phyloP scores from a whole-genome alignment of 2,329 filamentous ascomycete species.

The Aspergillus cejpii region DNA sequence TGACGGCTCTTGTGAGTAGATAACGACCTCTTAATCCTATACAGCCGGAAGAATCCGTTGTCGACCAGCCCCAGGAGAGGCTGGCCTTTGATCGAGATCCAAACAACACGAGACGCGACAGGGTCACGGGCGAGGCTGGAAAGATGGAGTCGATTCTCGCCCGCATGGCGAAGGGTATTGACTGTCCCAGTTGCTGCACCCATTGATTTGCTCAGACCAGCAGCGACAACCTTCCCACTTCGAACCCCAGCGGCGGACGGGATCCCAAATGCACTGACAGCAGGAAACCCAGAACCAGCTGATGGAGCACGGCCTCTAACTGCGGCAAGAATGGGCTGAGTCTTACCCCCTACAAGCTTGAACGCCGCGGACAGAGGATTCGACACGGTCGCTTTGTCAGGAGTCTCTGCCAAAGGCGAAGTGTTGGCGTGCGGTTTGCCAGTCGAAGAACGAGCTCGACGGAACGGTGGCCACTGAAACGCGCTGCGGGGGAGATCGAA shows the following conservation, averaged over 20 bases:
- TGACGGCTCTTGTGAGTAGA: slow-evolving; percentile 50
- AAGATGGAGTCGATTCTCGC: slow-evolving; percentile 45
- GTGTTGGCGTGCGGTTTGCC: slow-evolving; percentile 34
- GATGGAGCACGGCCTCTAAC: slow-evolving; percentile 52
- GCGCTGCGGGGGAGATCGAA: slow-evolving; percentile 77
- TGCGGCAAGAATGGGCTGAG: slow-evolving; percentile 59
- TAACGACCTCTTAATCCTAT: slow-evolving; percentile 37
- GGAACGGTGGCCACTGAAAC: slow-evolving; percentile 76
- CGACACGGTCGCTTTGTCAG: slow-evolving; percentile 36
- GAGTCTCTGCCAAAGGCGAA: slow-evolving; percentile 43
- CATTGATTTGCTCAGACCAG: slow-evolving; percentile 46
- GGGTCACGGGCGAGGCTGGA: slow-evolving; percentile 36
- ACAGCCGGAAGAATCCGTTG: slow-evolving; percentile 41
- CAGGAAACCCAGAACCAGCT: slow-evolving; percentile 39
- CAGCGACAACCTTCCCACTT: slow-evolving; percentile 44
- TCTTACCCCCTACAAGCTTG: slow-evolving; percentile 57
- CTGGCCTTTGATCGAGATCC: slow-evolving; percentile 40
- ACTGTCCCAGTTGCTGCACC: slow-evolving; percentile 45
- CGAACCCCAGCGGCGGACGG: slow-evolving; percentile 43
- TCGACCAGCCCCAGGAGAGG: slow-evolving; percentile 43
- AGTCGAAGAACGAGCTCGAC: slow-evolving; percentile 41
- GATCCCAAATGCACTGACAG: slow-evolving; percentile 40
- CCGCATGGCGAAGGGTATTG: slow-evolving; percentile 43
- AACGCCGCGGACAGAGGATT: slow-evolving; percentile 62
- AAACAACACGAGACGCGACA: slow-evolving; percentile 40